These are phyloP conservation scores for Gamsiella multidivaricata DNA, from an alignment of 192 early-diverging fungal species.

Conservation along the genomic window DNA sequence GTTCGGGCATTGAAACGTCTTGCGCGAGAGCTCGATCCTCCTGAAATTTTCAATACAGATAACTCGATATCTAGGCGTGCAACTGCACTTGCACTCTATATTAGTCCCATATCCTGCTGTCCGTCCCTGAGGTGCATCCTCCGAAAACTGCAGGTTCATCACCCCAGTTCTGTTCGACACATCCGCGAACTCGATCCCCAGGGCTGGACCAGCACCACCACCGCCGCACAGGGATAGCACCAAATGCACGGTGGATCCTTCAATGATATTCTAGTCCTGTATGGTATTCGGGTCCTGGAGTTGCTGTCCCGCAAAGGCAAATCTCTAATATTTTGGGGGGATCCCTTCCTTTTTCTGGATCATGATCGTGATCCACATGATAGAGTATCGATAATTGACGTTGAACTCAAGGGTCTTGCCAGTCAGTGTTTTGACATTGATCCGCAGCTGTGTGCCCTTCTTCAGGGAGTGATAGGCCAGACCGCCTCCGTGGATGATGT, in stretches of 20 bases:
- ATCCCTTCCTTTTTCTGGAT: too few relatives aligned
- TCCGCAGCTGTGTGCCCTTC: too few relatives aligned
- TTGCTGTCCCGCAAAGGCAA: neutral
- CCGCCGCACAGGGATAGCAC: neutral
- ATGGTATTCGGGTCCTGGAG: neutral
- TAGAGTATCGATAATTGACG: too few relatives aligned
- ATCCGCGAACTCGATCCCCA: neutral
- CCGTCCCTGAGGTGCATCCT: neutral
- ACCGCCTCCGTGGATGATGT: neutral
- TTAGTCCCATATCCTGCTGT: neutral
- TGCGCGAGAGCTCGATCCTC: neutral
- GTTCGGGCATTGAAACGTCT: slow-evolving; percentile 1
- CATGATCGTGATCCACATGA: neutral
- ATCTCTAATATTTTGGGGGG: too few relatives aligned
- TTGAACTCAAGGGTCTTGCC: too few relatives aligned
- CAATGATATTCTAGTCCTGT: neutral
- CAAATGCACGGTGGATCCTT: neutral
- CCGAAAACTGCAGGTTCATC: neutral
- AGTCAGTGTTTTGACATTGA: too few relatives aligned
- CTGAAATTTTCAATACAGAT: neutral
- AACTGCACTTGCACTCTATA: slow-evolving; percentile 9
- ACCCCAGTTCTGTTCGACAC: neutral
- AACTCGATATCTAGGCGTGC: neutral
- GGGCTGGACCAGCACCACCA: neutral
- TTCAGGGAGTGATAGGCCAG: neutral